Base-by-base conservation (phyloP, 768 basidiomycete species). In the Tephrocybe sp. region DNA sequence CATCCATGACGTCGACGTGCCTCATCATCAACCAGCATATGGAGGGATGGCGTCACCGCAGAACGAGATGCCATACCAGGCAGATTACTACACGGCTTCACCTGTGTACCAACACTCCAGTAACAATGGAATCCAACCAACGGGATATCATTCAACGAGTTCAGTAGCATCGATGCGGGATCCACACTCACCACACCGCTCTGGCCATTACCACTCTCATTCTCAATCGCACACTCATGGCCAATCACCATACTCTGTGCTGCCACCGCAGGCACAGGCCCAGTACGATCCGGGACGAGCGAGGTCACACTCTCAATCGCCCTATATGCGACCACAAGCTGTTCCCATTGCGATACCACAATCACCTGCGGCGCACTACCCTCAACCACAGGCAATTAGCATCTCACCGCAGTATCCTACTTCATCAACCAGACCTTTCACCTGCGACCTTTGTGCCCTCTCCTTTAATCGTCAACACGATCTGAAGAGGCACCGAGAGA, bases 381-480 rank as follows among this genome's bases (percentile, higher is more conserved):
- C 53, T 49, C 47, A 73, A 34, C 60, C 72, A 2, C 72, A 68
- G 36, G 53, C 66, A 30, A 55, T 69, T 55, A 66, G 65, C 45
- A 63, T 69, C 30, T 69, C 75, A 48, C 62, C 73, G 34, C 79
- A 82, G 49, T 82, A 80, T 64, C 76, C 83, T 22, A 71, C 78
- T 34, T 79, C 83, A n/a, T 78, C 82, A 6, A 65, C 72, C 14
- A 77, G 84, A 34, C 84, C 85, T 16, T 87, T 82, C 59, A 72
- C 79, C 9, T 87, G 85, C 53, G 83, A 86, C 58, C 65, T 89
- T 56, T 92, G 89, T 64, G 77, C 87, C 10, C 66, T 91, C 55
- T 90, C 89, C 17, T 92, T 92, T 72, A 89, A 89, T 62, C 81
- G 89, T 39, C 87, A 89, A 64, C 89, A 92, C 63, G 89, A 92